Evolutionary conservation across 345 rosid genomes (phyloP).

Genomic region (Lumnitzera littorea): DNA sequence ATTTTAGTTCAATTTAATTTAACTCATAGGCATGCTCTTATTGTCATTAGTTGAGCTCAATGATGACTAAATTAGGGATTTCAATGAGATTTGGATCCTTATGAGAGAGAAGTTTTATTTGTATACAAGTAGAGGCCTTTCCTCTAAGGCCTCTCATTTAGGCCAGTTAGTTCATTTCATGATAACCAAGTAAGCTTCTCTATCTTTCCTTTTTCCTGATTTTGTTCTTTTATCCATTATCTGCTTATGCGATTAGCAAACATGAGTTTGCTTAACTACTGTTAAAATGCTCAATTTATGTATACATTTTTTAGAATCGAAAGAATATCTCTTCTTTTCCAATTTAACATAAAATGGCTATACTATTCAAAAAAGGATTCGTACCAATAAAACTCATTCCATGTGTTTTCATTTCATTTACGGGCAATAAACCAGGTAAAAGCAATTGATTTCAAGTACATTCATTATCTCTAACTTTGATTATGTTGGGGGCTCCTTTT

Average conservation of each 20-base stretch:
- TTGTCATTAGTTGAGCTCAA: background rate
- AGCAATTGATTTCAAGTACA: slow-evolving; percentile 22
- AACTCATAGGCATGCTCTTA: too few relatives aligned
- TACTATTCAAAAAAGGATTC: too few relatives aligned
- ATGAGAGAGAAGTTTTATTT: slow-evolving; percentile 82
- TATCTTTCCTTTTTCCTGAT: background rate
- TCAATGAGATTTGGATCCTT: slow-evolving; percentile 72
- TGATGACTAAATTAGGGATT: slow-evolving; percentile 32
- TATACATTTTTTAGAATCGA: too few relatives aligned
- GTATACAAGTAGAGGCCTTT: slow-evolving; percentile 92
- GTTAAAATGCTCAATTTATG: too few relatives aligned
- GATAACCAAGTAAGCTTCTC: slow-evolving; percentile 68
- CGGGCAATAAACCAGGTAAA: too few relatives aligned
- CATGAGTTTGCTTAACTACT: too few relatives aligned
- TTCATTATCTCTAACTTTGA: slow-evolving; percentile 89
- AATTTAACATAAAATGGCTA: too few relatives aligned
- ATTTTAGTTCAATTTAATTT: background rate
- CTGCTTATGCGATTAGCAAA: background rate
- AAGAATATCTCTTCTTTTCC: too few relatives aligned
- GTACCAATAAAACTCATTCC: too few relatives aligned
- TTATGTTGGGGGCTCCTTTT: slow-evolving; percentile 86
- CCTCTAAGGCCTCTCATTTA: slow-evolving; percentile 85
- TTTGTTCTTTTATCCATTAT: background rate
- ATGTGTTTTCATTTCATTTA: too few relatives aligned
- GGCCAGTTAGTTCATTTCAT: slow-evolving; percentile 93